phyloP scores from a whole-genome alignment of 2,329 filamentous ascomycete species.

The Cladosporium sp. region DNA sequence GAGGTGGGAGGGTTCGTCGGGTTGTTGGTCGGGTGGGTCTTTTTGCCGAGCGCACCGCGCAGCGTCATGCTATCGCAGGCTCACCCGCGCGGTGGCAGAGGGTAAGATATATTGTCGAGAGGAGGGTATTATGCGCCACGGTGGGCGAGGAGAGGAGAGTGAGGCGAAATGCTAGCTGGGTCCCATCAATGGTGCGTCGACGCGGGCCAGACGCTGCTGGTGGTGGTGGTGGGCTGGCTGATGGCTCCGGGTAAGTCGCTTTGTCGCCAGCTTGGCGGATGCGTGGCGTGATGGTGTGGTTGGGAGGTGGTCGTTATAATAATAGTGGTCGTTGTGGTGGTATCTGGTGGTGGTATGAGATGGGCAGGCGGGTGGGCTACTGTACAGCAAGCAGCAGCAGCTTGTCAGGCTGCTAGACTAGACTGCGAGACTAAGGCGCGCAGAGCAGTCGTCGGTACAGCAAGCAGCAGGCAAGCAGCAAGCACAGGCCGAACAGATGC shows the following conservation, averaged over 20 bases:
- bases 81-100: slow-evolving; percentile 13
- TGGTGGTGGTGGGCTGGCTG: slow-evolving; percentile 4
- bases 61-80: slow-evolving; percentile 29
- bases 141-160: background rate
- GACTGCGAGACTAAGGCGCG: background rate
- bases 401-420: slow-evolving; percentile 1
- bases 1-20: slow-evolving; percentile 21
- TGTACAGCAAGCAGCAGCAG: background rate
- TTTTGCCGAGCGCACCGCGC: slow-evolving; percentile 24
- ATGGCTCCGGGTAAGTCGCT: background rate
- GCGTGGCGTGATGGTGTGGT: background rate
- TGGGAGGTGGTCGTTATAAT: background rate
- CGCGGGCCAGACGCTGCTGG: slow-evolving; percentile 1
- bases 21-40: slow-evolving; percentile 5
- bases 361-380: background rate
- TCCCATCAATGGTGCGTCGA: slow-evolving; percentile 19
- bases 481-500: slow-evolving; percentile 9
- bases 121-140: background rate
- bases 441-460: background rate
- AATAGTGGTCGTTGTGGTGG: background rate
- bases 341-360: background rate
- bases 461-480: background rate
- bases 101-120: background rate
- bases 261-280: slow-evolving; percentile 3
- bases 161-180: slow-evolving; percentile 15